A percentile compares a stretch with the other conserved stretches of the same genome.
Evolutionary conservation across 1,284 basidiomycete genomes (phyloP).

Genomic region (Irpex lacteus): DNA sequence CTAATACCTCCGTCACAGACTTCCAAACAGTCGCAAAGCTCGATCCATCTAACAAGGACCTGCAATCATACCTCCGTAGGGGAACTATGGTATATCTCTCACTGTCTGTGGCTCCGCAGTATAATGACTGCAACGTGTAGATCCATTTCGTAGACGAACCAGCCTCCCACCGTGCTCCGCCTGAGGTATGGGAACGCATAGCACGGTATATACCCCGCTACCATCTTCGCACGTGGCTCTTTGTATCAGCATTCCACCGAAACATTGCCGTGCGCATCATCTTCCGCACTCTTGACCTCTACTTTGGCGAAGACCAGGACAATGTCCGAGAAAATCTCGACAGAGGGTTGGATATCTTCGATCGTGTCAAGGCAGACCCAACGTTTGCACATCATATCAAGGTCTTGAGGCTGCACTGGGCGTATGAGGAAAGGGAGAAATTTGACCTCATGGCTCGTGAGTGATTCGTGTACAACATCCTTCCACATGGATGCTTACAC

Average conservation of each 20-base stretch:
- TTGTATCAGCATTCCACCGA: slow-evolving; percentile 55
- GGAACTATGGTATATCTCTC: slow-evolving; percentile 39
- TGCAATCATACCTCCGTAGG: slow-evolving; percentile 47
- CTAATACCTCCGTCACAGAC: slow-evolving; percentile 33
- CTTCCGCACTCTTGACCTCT: slow-evolving; percentile 62
- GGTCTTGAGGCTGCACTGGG: slow-evolving; percentile 59
- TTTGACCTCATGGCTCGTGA: slow-evolving; percentile 58
- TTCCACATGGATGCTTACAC: neutral
- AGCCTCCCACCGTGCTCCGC: slow-evolving; percentile 54
- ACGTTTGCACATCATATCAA: slow-evolving; percentile 56
- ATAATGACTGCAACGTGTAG: slow-evolving; percentile 24
- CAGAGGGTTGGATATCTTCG: slow-evolving; percentile 60
- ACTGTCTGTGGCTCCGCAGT: neutral
- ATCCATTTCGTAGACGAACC: slow-evolving; percentile 52
- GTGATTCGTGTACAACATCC: slow-evolving; percentile 16
- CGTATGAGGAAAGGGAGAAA: slow-evolving; percentile 64
- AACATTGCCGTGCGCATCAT: slow-evolving; percentile 60
- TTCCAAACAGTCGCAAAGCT: slow-evolving; percentile 55
- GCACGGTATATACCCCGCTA: slow-evolving; percentile 58
- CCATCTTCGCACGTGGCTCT: slow-evolving; percentile 64
- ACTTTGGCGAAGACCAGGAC: slow-evolving; percentile 60
- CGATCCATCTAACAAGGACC: slow-evolving; percentile 54
- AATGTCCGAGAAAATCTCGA: slow-evolving; percentile 50
- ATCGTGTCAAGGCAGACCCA: slow-evolving; percentile 58
- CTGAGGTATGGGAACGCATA: slow-evolving; percentile 66